Percentiles rank a stretch among this genome's conserved stretches.
Conservation (phyloP, 805 yeast species). For the Yarrowia keelungensis region DNA sequence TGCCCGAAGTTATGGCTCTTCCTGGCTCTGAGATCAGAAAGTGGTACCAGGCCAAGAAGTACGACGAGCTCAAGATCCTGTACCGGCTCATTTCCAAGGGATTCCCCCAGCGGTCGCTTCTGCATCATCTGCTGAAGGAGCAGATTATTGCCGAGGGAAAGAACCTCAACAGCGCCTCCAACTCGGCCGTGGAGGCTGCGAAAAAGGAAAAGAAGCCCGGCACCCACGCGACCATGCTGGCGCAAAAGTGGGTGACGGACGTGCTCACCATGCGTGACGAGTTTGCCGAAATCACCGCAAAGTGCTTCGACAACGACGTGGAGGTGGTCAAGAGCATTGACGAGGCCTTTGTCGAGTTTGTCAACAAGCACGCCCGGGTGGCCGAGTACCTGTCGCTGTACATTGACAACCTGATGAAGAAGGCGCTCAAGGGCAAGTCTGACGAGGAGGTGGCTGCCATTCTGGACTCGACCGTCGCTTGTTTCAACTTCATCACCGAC, state of each 20-base stretch:
- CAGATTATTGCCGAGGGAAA: conserved; percentile 58
- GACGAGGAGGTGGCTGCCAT: conserved; percentile 57
- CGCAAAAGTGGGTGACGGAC: conserved; percentile 71
- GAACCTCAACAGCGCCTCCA: conserved; percentile 48
- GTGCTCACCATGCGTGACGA: conserved; percentile 61
- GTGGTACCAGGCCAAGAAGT: conserved; percentile 61
- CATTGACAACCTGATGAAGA: conserved; percentile 64
- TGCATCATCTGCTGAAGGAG: conserved; percentile 58
- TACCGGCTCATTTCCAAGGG: conserved; percentile 62
- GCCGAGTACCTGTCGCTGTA: conserved; percentile 65
- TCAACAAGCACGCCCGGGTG: conserved; percentile 58
- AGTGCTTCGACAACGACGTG: conserved; percentile 59
- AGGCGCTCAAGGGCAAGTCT: conserved; percentile 56
- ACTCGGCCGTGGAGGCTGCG: conserved; percentile 41
- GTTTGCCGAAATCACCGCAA: conserved; percentile 57
- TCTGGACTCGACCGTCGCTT: conserved; percentile 62
- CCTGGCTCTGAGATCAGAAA: conserved; percentile 63
- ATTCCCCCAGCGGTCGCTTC: conserved; percentile 58
- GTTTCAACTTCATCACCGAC: conserved; percentile 74
- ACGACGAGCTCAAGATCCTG: conserved; percentile 55
- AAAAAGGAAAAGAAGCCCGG: conserved; percentile 40
- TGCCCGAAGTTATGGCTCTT: conserved; percentile 61
- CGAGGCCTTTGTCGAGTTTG: conserved; percentile 65
- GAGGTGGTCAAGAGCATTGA: conserved; percentile 63
- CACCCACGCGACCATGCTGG: conserved; percentile 56